Conservation (phyloP, 805 yeast genomes). For the Metschnikowia kunwiensis region DNA sequence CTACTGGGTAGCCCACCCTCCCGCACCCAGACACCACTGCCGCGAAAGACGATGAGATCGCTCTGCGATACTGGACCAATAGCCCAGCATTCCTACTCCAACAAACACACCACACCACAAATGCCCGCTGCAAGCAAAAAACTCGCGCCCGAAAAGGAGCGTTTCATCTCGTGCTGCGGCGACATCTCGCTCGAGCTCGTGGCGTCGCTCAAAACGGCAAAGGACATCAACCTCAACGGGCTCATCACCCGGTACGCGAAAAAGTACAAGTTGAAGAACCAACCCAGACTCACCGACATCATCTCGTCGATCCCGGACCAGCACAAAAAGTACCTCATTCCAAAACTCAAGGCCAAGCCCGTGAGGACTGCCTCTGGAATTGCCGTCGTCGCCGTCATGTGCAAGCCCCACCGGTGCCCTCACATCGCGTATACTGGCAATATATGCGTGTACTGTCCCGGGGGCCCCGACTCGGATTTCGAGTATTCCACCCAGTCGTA, state of each 20-base stretch:
- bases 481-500: conserved; percentile 97
- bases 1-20: conserved; percentile 1
- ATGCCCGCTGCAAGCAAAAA: conserved; percentile 46
- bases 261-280: conserved; percentile 85
- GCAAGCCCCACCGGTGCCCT: conserved; percentile 98
- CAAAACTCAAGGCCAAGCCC: conserved; percentile 96
- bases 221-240: conserved; percentile 87
- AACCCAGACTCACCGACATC: conserved; percentile 92
- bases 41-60: no score
- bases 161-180: conserved; percentile 88
- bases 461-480: conserved; percentile 98
- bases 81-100: no score
- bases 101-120: neutral
- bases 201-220: conserved; percentile 65
- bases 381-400: conserved; percentile 99
- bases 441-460: conserved; percentile 98
- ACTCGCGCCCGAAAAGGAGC: conserved; percentile 85
- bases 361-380: conserved; percentile 98
- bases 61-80: no score
- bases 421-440: conserved; percentile 98
- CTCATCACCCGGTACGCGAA: conserved; percentile 81
- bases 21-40: neutral
- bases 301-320: conserved; percentile 95
- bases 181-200: conserved; percentile 87
- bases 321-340: conserved; percentile 84